phyloP scores from a whole-genome alignment of 192 early-diverging fungal genomes.

The Coemansia erecta region DNA sequence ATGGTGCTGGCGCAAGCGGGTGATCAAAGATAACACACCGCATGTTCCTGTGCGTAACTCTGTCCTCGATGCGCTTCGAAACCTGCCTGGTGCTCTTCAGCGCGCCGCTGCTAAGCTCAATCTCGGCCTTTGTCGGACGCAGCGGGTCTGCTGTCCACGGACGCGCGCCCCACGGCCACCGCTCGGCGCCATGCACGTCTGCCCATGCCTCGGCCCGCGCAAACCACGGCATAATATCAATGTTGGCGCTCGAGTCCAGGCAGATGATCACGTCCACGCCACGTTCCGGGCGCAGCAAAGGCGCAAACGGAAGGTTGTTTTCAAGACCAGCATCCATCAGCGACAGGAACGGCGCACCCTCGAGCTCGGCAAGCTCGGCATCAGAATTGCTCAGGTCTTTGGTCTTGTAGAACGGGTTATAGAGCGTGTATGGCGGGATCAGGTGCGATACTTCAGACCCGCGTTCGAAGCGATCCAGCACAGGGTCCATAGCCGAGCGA shows the following conservation, averaged over 20 bases:
- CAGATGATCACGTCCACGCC: conserved; percentile 70
- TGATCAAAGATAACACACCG: conserved; percentile 56
- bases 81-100: conserved; percentile 29
- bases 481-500: conserved; percentile 33
- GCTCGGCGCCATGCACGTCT: conserved; percentile 57
- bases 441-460: conserved; percentile 58
- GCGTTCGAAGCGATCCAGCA: conserved; percentile 53
- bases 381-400: not conserved
- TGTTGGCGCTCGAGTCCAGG: conserved; percentile 72
- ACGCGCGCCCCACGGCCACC: conserved; percentile 61
- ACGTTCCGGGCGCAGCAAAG: conserved; percentile 63
- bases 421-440: conserved; percentile 65
- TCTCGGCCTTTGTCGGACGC: conserved; percentile 36
- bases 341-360: conserved; percentile 45
- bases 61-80: conserved; percentile 12
- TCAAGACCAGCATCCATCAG: conserved; percentile 79
- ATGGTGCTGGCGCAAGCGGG: conserved; percentile 31
- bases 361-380: conserved; percentile 22
- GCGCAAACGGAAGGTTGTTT: conserved; percentile 79
- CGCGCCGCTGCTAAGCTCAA: conserved; percentile 16
- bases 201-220: conserved; percentile 64
- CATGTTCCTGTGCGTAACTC: conserved; percentile 27
- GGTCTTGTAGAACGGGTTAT: conserved; percentile 65
- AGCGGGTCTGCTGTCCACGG: conserved; percentile 51
- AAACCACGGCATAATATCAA: conserved; percentile 67